Evolutionary conservation across 2,329 filamentous ascomycete species (phyloP), one percentile per base, ranked within the genome.

Genomic region (Phoma herbarum): DNA sequence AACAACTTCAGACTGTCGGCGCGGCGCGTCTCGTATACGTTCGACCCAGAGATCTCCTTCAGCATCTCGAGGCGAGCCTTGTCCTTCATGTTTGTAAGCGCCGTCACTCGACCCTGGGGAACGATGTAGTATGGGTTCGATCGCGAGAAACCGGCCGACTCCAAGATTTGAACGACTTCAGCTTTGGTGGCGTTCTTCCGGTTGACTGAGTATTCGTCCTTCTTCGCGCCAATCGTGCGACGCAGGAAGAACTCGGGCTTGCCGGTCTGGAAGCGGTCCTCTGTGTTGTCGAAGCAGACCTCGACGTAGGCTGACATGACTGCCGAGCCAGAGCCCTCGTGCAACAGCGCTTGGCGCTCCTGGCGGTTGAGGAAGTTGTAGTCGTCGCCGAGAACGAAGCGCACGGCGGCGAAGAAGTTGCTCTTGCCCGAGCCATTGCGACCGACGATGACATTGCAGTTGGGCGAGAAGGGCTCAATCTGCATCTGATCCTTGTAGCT

Each of bases 261-360:
- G 67, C 92, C 92, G 10, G 93, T 97, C 33, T 93, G 93, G 73
- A 99, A 98, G 69, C 95, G 91, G 69, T 96, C 92, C 76, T 99
- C 94, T 70, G 87, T 91, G 76, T 99, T 99, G 84, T 99, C 95
- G 78, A 99, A 99, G 66, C 97, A 96, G 71, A 99, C 92, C 79
- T 99, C 95, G 59, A 99, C 96, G 71, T 98, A 99, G n/a, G 95
- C 96, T 46, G 93, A 97, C 92, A 97, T 97, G 71, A 99, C 94
- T 16, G 95, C 95, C 3, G 94, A 97, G 33, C 95, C 96, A 4
- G 95, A 96, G 39, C 96, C 96, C 83, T 99, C 96, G 77, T 99
- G 95, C n/a, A 99, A 86, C 33, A 99, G 86, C 28, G 92, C 93
- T 79, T 96, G 93, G 61, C 95, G 92, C 83, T 99, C 94, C 77